These are phyloP conservation scores for Evernia prunastri DNA, from an alignment of 495 filamentous ascomycete species.

Conservation along the genomic window DNA sequence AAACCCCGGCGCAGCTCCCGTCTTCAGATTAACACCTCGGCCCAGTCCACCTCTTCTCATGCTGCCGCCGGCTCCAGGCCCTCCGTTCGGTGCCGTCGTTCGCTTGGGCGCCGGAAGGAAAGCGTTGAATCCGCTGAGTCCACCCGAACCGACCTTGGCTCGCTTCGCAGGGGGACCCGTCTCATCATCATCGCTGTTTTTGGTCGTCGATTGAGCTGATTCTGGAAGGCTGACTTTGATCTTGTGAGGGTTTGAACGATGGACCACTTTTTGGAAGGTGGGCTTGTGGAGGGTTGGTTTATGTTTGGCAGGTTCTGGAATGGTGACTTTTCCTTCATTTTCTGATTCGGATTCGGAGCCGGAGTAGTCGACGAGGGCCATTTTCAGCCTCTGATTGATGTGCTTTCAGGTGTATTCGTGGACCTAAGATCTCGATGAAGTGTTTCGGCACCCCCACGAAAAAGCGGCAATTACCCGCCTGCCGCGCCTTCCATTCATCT, in stretches of 20 bases:
- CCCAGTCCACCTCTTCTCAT: constrained; percentile 34
- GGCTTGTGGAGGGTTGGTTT: constrained; percentile 39
- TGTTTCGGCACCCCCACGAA: not conserved
- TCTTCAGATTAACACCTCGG: constrained; percentile 65
- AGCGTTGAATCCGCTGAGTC: constrained; percentile 73
- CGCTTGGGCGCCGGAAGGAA: constrained; percentile 84
- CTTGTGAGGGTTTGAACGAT: constrained; percentile 71
- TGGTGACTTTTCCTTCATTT: constrained; percentile 37
- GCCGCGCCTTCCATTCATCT: not conserved
- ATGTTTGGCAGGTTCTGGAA: constrained; percentile 31
- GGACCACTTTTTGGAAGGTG: constrained; percentile 66
- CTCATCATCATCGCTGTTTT: constrained; percentile 34
- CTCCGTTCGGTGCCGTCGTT: constrained; percentile 60
- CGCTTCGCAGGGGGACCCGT: constrained; percentile 69
- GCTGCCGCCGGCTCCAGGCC: constrained; percentile 30
- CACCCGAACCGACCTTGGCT: constrained; percentile 48
- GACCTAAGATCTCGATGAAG: not conserved
- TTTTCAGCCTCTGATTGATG: constrained; percentile 27
- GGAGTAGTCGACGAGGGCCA: constrained; percentile 77
- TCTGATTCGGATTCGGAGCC: constrained; percentile 73
- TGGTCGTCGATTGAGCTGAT: constrained; percentile 36
- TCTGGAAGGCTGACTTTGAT: constrained; percentile 69
- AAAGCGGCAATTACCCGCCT: not conserved
- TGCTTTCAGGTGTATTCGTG: not conserved
- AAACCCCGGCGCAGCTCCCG: constrained; percentile 71